These are phyloP conservation scores for Somion occarium DNA, from an alignment of 1,284 basidiomycete genomes.

Conservation along the genomic window DNA sequence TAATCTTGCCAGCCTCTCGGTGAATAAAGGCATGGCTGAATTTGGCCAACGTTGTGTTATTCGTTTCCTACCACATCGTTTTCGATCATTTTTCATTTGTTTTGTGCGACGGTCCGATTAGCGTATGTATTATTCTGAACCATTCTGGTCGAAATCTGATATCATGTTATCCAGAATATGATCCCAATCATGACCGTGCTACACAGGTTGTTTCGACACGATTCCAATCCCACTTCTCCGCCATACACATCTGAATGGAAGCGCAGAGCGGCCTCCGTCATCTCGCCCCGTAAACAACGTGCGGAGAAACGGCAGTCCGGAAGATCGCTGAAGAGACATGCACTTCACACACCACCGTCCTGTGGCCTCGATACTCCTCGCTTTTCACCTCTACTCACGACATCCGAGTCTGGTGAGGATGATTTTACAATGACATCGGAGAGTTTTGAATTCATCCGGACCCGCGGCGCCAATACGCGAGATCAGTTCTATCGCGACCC, in stretches of 20 bases:
- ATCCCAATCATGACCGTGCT: neutral
- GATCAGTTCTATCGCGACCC: neutral
- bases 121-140: too few relatives aligned
- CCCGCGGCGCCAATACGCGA: neutral
- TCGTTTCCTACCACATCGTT: neutral
- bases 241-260: neutral
- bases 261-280: neutral
- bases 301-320: neutral
- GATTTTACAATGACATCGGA: neutral
- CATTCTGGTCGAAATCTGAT: neutral
- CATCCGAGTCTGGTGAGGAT: neutral
- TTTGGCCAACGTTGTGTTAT: neutral
- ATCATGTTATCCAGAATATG: neutral
- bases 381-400: neutral
- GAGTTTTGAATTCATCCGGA: neutral
- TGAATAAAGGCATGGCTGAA: too few relatives aligned
- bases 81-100: neutral
- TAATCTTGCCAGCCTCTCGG: neutral
- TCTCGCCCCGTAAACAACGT: neutral
- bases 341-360: too few relatives aligned
- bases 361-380: neutral
- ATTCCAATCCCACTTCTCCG: neutral
- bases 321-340: too few relatives aligned
- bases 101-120: too few relatives aligned
- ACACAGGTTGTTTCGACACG: neutral